A percentile compares a stretch with the other conserved stretches of the same genome.
Conservation (phyloP, 2,329 filamentous ascomycete genomes). For the Epichloe scottii region DNA sequence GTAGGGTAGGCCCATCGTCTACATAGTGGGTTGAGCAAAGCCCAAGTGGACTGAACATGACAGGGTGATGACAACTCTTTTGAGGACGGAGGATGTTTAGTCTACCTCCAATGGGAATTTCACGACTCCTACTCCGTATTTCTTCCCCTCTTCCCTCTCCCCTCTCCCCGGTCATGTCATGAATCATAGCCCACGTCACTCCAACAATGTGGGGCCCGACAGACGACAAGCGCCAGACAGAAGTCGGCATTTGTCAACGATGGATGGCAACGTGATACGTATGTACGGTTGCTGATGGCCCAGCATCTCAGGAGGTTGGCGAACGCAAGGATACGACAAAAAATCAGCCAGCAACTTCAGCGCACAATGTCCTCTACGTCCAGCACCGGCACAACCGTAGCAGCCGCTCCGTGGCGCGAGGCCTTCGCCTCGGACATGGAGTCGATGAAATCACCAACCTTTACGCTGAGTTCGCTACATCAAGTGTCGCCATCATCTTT, state of each 20-base stretch:
- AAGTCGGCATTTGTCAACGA: background rate
- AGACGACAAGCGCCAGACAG: background rate
- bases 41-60: background rate
- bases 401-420: constrained; percentile 40
- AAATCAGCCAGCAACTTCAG: constrained; percentile 13
- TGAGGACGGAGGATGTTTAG: too few species aligned
- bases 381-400: background rate
- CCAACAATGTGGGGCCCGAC: background rate
- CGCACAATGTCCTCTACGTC: constrained; percentile 14
- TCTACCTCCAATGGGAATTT: too few species aligned
- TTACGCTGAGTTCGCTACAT: constrained; percentile 39
- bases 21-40: background rate
- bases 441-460: constrained; percentile 34
- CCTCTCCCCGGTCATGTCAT: background rate
- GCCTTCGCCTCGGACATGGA: constrained; percentile 38
- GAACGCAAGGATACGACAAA: background rate
- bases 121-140: too few species aligned
- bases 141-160: background rate
- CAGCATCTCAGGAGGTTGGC: background rate
- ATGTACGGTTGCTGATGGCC: background rate
- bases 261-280: background rate
- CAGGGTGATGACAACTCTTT: background rate
- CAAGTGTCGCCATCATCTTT: constrained; percentile 16
- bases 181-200: background rate
- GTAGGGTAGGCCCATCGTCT: background rate